A percentile compares a stretch with the other conserved stretches of the same genome.
Conservation (phyloP, 2,329 filamentous ascomycete species). For the Botrytis galanthina region DNA sequence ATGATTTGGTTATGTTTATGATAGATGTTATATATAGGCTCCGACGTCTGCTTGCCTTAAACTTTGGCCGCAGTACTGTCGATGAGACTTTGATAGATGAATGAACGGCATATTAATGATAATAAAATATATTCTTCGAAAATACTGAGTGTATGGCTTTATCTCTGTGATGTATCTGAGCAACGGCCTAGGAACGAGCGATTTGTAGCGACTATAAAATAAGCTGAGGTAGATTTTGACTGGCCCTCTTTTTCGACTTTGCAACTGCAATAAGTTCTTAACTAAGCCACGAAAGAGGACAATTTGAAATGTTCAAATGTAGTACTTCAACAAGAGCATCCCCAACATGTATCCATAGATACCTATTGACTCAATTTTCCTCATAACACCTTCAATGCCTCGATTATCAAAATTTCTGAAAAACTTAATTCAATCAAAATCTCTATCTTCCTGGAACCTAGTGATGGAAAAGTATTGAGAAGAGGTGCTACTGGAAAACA, state of each 20-base stretch:
- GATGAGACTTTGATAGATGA: background rate
- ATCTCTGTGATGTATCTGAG: background rate
- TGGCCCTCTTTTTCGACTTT: too few relatives aligned
- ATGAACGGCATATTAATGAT: conserved; percentile 2
- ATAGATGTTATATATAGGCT: background rate
- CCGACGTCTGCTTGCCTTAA: background rate
- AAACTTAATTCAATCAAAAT: background rate
- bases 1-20: conserved; percentile 10
- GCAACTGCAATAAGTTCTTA: too few relatives aligned
- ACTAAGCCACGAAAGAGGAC: background rate
- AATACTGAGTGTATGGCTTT: too few relatives aligned
- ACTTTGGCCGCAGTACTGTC: background rate
- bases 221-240: too few relatives aligned
- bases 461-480: background rate
- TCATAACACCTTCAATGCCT: too few relatives aligned
- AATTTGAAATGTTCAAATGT: background rate
- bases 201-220: too few relatives aligned
- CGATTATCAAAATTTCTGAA: background rate
- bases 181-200: background rate
- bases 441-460: background rate
- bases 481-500: background rate
- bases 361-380: background rate
- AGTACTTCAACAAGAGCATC: background rate
- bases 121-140: background rate
- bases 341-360: rapidly evolving